Conservation (phyloP, 305 asterid genomes). For the Petunia hybrid region DNA sequence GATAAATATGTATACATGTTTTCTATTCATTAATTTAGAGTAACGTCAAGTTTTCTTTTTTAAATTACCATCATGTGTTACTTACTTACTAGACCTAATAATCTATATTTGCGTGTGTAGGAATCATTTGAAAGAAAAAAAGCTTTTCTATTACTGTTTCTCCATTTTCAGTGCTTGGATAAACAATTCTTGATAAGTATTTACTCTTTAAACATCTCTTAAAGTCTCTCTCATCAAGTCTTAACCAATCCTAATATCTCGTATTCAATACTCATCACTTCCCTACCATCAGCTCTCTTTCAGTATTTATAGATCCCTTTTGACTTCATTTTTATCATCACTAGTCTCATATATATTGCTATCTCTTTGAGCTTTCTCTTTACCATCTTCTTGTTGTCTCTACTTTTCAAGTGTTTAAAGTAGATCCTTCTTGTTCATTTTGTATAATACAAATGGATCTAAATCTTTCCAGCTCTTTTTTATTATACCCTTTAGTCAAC, state of each 20-base stretch:
- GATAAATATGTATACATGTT: too few species aligned
- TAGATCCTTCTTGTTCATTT: background rate
- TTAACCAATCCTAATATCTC: conserved; percentile 14
- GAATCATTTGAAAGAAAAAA: too few species aligned
- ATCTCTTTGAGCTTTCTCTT: background rate
- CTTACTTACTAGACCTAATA: too few species aligned
- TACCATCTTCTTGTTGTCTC: background rate
- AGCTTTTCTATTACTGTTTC: too few species aligned
- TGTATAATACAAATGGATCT: background rate
- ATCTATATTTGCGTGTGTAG: too few species aligned
- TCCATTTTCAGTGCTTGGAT: too few species aligned
- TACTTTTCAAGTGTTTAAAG: background rate
- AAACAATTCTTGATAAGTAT: too few species aligned
- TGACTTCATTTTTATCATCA: background rate
- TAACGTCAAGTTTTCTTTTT: too few species aligned
- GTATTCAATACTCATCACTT: conserved; percentile 28
- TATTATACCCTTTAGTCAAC: background rate
- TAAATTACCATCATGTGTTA: too few species aligned
- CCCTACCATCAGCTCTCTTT: background rate
- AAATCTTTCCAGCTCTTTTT: background rate
- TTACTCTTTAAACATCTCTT: background rate
- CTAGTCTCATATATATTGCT: background rate
- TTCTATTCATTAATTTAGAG: too few species aligned
- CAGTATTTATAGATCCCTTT: conserved; percentile 27
- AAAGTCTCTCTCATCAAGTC: background rate